Conservation (phyloP, 1,284 basidiomycete species). For the Leccinum solheimii region DNA sequence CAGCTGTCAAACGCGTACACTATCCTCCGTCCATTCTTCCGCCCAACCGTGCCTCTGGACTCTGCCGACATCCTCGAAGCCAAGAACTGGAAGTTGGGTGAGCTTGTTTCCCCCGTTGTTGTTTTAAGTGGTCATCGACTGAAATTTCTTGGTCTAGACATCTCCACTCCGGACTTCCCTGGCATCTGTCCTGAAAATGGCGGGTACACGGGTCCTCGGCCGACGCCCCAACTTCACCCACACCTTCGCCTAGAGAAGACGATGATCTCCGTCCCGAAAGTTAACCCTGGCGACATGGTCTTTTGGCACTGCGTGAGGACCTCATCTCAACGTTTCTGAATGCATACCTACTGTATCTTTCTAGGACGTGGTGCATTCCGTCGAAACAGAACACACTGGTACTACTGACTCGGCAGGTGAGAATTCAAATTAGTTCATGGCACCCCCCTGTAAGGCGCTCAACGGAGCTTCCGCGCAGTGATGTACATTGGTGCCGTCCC, state of each 20-base stretch:
- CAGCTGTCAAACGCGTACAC: slow-evolving; percentile 75
- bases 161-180: slow-evolving; percentile 57
- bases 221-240: slow-evolving; percentile 57
- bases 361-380: slow-evolving; percentile 75
- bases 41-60: slow-evolving; percentile 42
- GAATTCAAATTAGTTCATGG: slow-evolving; percentile 3
- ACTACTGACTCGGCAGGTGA: slow-evolving; percentile 67
- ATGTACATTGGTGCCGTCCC: slow-evolving; percentile 86
- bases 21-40: slow-evolving; percentile 85
- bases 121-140: background rate
- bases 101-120: slow-evolving; percentile 4
- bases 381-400: slow-evolving; percentile 73
- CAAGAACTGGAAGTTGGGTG: slow-evolving; percentile 74
- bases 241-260: slow-evolving; percentile 68
- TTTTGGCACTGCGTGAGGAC: slow-evolving; percentile 77
- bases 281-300: slow-evolving; percentile 79
- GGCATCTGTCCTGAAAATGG: slow-evolving; percentile 45
- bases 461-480: slow-evolving; percentile 37
- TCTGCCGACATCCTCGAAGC: slow-evolving; percentile 50
- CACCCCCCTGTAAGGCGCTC: background rate
- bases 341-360: background rate
- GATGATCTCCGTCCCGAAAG: slow-evolving; percentile 75
- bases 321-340: background rate
- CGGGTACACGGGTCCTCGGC: slow-evolving; percentile 54
- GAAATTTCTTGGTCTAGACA: slow-evolving; percentile 40